A percentile compares a stretch with the other conserved stretches of the same genome.
These are phyloP conservation scores for Fusarium nematophilum DNA, from an alignment of 2,329 filamentous ascomycete species.

Conservation along the genomic window DNA sequence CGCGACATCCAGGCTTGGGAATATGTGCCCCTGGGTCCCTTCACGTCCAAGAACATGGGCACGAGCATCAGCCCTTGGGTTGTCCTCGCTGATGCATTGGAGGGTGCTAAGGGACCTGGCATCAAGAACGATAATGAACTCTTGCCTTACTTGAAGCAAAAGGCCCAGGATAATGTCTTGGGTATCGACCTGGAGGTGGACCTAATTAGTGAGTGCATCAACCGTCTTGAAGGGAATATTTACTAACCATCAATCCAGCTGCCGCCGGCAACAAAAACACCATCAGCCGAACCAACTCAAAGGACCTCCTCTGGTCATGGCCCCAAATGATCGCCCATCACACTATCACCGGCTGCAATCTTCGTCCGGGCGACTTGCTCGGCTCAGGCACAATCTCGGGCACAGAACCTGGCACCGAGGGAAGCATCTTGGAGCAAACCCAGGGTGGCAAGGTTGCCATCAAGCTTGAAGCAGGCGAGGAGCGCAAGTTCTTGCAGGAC, in stretches of 20 bases:
- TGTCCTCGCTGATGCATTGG: constrained; percentile 68
- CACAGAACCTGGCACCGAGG: constrained; percentile 70
- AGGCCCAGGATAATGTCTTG: constrained; percentile 50
- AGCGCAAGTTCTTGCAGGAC: constrained; percentile 78
- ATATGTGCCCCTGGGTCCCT: constrained; percentile 70
- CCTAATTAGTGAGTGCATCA: constrained; percentile 49
- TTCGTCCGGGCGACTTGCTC: constrained; percentile 79
- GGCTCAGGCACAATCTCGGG: constrained; percentile 83
- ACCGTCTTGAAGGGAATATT: accelerated
- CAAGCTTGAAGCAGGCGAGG: constrained; percentile 70
- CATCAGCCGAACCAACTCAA: constrained; percentile 50
- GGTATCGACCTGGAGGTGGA: constrained; percentile 54
- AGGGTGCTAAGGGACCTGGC: constrained; percentile 40
- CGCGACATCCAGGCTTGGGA: constrained; percentile 72
- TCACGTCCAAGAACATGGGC: constrained; percentile 71
- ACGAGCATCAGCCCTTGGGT: constrained; percentile 73
- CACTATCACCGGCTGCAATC: constrained; percentile 79
- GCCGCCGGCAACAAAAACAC: constrained; percentile 46
- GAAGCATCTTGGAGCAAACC: constrained; percentile 79
- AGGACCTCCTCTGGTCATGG: constrained; percentile 78
- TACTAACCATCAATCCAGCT: constrained; percentile 39
- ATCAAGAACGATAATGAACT: constrained; percentile 50
- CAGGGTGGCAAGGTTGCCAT: constrained; percentile 74
- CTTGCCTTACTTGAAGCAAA: constrained; percentile 66
- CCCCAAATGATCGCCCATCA: constrained; percentile 88